Evolutionary conservation across 2,329 filamentous ascomycete genomes (phyloP).

Genomic region (Hypoxylon rubiginosum): DNA sequence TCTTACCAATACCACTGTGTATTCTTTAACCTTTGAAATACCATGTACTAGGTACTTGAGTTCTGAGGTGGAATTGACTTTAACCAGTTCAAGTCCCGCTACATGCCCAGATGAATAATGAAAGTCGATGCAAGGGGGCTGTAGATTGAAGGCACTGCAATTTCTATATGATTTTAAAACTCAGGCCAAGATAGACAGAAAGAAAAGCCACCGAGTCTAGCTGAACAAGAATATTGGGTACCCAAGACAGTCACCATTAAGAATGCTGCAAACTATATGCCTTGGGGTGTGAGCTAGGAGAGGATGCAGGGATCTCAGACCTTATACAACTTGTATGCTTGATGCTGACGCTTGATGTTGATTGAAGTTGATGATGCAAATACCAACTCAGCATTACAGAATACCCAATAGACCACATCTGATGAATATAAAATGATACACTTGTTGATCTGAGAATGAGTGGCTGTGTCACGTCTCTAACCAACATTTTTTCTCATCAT

Average conservation of each 20-base stretch:
- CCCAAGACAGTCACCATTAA: not conserved
- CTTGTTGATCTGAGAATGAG: not conserved
- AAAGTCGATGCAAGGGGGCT: too few species aligned
- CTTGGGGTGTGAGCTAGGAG: not conserved
- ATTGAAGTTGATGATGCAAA: not conserved
- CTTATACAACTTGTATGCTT: not conserved
- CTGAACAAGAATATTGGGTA: not conserved
- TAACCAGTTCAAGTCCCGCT: too few species aligned
- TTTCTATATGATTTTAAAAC: too few species aligned
- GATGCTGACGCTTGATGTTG: not conserved
- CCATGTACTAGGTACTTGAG: too few species aligned
- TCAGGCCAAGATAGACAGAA: too few species aligned
- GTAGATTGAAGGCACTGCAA: too few species aligned
- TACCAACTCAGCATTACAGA: too few species aligned
- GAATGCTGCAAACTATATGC: not conserved
- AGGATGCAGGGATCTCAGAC: not conserved
- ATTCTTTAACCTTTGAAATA: too few species aligned
- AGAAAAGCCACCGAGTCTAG: too few species aligned
- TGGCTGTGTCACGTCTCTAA: not conserved
- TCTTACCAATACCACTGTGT: too few species aligned
- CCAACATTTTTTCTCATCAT: not conserved
- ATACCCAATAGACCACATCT: not conserved
- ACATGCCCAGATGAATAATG: too few species aligned
- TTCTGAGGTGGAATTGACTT: too few species aligned
- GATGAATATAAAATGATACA: not conserved